Percentiles rank a stretch among this genome's conserved stretches.
Conservation (phyloP, 1,284 basidiomycete species). For the Mrakiaceae sp. region DNA sequence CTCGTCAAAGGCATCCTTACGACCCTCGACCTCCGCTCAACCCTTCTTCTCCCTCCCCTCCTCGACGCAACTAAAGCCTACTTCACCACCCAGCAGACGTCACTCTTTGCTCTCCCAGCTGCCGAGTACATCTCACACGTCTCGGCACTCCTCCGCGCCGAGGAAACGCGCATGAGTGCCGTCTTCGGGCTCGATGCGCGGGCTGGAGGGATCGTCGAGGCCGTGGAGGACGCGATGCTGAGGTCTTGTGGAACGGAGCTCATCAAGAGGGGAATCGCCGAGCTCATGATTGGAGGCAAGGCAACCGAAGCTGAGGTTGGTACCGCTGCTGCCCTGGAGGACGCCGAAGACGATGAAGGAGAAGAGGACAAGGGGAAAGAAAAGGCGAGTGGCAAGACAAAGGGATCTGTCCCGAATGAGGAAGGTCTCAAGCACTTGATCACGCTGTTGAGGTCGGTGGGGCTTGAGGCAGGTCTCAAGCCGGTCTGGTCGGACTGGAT, state of each 20-base stretch:
- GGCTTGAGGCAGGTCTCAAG: background rate
- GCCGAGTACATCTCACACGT: background rate
- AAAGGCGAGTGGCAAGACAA: background rate
- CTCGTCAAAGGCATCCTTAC: background rate
- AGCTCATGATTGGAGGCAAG: background rate
- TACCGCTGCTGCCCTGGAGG: background rate
- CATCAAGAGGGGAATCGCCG: background rate
- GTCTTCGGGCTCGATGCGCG: constrained; percentile 1
- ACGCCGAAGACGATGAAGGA: background rate
- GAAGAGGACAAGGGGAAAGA: background rate
- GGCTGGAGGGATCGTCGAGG: constrained; percentile 1
- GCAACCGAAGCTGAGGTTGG: background rate
- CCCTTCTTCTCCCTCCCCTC: background rate
- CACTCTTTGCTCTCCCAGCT: background rate
- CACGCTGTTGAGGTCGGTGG: background rate
- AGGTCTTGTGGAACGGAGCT: background rate
- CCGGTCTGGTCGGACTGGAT: constrained; percentile 2
- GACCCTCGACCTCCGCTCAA: background rate
- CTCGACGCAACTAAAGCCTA: background rate
- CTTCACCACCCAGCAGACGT: background rate
- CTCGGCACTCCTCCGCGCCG: background rate
- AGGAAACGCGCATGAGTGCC: background rate
- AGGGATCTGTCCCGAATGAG: background rate
- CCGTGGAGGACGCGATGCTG: background rate
- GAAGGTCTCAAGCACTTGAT: background rate